Evolutionary conservation across 768 basidiomycete species (phyloP).

Genomic region (Cytidiella melzeri): DNA sequence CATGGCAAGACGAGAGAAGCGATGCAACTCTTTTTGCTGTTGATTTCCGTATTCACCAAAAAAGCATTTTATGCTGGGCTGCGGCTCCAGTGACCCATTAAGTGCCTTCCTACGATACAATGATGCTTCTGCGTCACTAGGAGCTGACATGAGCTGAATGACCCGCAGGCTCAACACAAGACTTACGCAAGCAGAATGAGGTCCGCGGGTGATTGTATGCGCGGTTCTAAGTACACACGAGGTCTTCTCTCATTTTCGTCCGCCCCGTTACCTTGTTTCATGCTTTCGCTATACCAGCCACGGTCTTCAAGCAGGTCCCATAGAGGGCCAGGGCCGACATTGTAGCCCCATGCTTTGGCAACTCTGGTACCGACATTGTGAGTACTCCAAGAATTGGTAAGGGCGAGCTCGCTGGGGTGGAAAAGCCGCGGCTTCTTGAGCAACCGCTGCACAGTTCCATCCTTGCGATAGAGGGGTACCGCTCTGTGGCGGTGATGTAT

Average conservation of each 20-base stretch:
- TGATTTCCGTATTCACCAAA: conserved; percentile 63
- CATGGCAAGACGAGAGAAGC: conserved; percentile 30
- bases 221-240: conserved; percentile 44
- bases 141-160: too few relatives aligned
- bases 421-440: conserved; percentile 45
- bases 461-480: conserved; percentile 48
- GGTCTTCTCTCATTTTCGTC: conserved; percentile 48
- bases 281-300: conserved; percentile 64
- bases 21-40: conserved; percentile 38
- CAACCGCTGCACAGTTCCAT: conserved; percentile 51
- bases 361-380: conserved; percentile 44
- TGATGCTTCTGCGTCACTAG: too few relatives aligned
- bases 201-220: conserved; percentile 5
- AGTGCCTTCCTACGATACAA: too few relatives aligned
- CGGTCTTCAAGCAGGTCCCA: conserved; percentile 80
- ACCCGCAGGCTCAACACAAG: too few relatives aligned
- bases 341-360: conserved; percentile 67
- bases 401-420: conserved; percentile 29
- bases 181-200: conserved; percentile 9
- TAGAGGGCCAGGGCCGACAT: conserved; percentile 67
- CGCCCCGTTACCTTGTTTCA: conserved; percentile 14
- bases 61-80: conserved; percentile 34
- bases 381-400: conserved; percentile 55
- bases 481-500: conserved; percentile 71
- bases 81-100: conserved; percentile 41